Evolutionary conservation across 176 grass and related monocot genomes (phyloP), one percentile per base, ranked within the genome.

Genomic region (Carex littledalei): DNA sequence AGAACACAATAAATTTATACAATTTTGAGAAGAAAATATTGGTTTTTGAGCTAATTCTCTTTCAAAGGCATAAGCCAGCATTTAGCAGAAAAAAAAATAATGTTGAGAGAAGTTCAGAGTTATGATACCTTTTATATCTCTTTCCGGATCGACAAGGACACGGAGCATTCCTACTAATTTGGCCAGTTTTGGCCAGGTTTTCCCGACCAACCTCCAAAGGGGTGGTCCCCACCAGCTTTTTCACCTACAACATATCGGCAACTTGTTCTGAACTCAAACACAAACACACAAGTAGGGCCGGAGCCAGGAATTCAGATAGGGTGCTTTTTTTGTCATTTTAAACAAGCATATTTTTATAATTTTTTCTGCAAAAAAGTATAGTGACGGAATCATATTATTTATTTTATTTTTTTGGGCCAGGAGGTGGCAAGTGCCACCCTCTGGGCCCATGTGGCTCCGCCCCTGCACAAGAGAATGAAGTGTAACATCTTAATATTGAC

Each of bases 111-210:
- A 13, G 13, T 45, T 35, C 58, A 83, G 74, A 78, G 2, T 26
- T 78, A 50, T 34, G 50, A 56, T 60, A 98, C 96, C 88, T 95
- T 89, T 98, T 98, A 85, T 99, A 99, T 91, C 90, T 84, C 89
- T 95, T 99, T 83, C 86, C 83, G 61, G 96, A 95, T 55, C 87
- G 83, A 62, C 96, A 99, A 62, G 96, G 96, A 80, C 93, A 99
- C 35, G 89, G 52, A 79, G 93, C 84, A 78, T 95, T 99, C 85
- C 96, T 89, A 86, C 93, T 95, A 84, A 95, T 94, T 68, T 95
- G 87, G 67, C 96, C 93, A 52, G 55, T 92, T 86, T 99, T 99
- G 85, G 85, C 89, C 71, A 98, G 74, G 83, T 95, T 94, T 41
- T 85, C 67, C 53, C 56, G 85, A 57, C 88, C 91, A 32, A 92